These are phyloP conservation scores for Cordyceps cicadae DNA, from an alignment of 2,329 filamentous ascomycete genomes.

Conservation along the genomic window DNA sequence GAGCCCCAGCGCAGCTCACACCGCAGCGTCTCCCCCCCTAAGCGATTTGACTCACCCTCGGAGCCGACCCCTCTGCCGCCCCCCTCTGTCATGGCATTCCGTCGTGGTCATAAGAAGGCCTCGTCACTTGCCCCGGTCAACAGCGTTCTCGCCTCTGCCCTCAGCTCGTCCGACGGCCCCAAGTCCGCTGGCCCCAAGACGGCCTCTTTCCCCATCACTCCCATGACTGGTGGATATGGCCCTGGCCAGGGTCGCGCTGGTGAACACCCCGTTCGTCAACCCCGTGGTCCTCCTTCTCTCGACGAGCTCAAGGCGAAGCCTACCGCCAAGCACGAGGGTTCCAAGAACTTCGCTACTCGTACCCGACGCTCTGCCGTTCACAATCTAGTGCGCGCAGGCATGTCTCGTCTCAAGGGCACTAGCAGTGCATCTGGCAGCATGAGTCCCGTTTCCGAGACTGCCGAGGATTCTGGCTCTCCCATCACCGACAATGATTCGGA, in stretches of 20 bases:
- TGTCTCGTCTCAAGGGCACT: constrained; percentile 74
- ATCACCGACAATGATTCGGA: constrained; percentile 68
- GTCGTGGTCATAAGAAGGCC: constrained; percentile 86
- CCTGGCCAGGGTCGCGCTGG: constrained; percentile 88
- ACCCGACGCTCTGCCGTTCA: constrained; percentile 86
- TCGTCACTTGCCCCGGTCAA: constrained; percentile 62
- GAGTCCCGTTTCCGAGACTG: constrained; percentile 80
- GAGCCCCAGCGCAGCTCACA: constrained; percentile 41
- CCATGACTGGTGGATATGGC: constrained; percentile 76
- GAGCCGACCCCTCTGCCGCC: constrained; percentile 67
- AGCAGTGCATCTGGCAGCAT: constrained; percentile 66
- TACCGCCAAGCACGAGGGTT: constrained; percentile 87
- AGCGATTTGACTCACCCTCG: constrained; percentile 60
- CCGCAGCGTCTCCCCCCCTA: constrained; percentile 60
- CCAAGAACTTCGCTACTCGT: constrained; percentile 93
- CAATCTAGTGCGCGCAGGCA: constrained; percentile 82
- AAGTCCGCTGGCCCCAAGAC: constrained; percentile 67
- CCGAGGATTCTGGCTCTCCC: constrained; percentile 58
- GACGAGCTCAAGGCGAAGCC: constrained; percentile 87
- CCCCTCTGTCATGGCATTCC: constrained; percentile 85
- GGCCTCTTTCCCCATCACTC: constrained; percentile 70
- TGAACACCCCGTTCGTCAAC: constrained; percentile 89
- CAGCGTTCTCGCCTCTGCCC: constrained; percentile 35
- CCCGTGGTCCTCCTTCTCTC: constrained; percentile 80
- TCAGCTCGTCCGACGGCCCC: constrained; percentile 28